A percentile compares a stretch with the other conserved stretches of the same genome.
phyloP scores from a whole-genome alignment of 176 grass and related monocot genomes.

The Cenchrus fungigraminus region DNA sequence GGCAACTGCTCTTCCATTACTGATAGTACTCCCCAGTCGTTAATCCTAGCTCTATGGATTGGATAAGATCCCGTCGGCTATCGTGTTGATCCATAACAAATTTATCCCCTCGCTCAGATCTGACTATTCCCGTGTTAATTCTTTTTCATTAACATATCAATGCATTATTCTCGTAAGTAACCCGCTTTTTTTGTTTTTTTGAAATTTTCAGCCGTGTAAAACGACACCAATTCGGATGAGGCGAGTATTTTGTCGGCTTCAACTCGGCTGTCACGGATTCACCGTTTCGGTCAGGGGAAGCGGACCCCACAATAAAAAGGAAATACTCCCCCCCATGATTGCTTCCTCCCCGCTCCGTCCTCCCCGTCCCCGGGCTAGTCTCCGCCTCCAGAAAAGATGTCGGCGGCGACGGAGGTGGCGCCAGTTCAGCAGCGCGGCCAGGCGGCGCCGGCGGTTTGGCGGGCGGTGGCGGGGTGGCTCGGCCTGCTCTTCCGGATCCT shows the following conservation, averaged over 20 bases:
- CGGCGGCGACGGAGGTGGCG: constrained; percentile 23
- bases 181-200: too few relatives aligned
- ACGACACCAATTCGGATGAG: neutral
- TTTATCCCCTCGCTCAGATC: too few relatives aligned
- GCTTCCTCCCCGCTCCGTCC: neutral
- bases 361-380: constrained; percentile 22
- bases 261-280: neutral
- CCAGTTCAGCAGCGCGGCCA: constrained; percentile 12
- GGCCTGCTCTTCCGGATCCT: constrained; percentile 61
- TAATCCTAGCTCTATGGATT: too few relatives aligned
- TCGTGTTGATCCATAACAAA: too few relatives aligned
- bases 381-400: constrained; percentile 43
- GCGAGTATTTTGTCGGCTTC: neutral
- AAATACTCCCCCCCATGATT: neutral
- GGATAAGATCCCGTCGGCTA: too few relatives aligned
- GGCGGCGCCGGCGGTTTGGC: constrained; percentile 46
- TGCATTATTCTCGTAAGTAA: too few relatives aligned
- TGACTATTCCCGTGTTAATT: too few relatives aligned
- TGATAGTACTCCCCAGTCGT: too few relatives aligned
- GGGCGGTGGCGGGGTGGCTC: constrained; percentile 57
- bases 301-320: neutral
- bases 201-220: neutral
- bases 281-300: neutral
- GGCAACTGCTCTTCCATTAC: too few relatives aligned
- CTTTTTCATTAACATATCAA: too few relatives aligned